phyloP scores from a whole-genome alignment of 805 yeast genomes.

The Sugiyamaella qingdaonensis region DNA sequence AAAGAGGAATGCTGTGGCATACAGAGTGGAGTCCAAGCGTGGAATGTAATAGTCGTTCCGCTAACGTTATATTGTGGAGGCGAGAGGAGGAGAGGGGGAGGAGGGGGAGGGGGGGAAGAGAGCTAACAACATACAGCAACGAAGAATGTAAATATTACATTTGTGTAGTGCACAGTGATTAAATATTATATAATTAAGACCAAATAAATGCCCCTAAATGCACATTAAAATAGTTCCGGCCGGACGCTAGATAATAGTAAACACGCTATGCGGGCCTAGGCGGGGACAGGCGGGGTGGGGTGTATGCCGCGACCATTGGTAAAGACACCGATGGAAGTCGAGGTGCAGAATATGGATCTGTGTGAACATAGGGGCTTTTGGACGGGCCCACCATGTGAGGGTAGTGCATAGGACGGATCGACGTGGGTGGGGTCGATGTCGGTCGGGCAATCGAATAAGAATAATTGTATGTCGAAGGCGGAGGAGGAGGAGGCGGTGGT shows the following conservation, averaged over 20 bases:
- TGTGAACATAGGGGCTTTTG: neutral
- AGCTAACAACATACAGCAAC: too few species aligned
- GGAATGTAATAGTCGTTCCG: too few species aligned
- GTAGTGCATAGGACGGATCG: neutral
- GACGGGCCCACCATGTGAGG: neutral
- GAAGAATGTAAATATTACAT: too few species aligned
- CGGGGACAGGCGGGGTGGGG: neutral
- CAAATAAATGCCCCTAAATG: neutral
- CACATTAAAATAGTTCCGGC: neutral
- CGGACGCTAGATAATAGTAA: neutral
- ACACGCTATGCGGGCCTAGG: neutral
- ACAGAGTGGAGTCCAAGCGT: too few species aligned
- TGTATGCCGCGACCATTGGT: neutral
- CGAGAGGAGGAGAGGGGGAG: too few species aligned
- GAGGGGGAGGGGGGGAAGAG: too few species aligned
- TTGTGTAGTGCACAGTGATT: too few species aligned
- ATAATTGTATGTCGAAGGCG: slow-evolving; percentile 5
- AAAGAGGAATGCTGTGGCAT: too few species aligned
- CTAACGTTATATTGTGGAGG: too few species aligned
- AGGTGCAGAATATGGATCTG: neutral
- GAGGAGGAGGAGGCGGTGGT: slow-evolving; percentile 2
- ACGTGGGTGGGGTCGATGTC: slow-evolving; percentile 15
- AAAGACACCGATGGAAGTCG: neutral
- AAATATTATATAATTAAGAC: neutral
- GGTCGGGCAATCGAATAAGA: slow-evolving; percentile 13